A percentile compares a stretch with the other conserved stretches of the same genome.
These are phyloP conservation scores for Fistulinella prunicolor DNA, from an alignment of 768 basidiomycete species.

Conservation along the genomic window DNA sequence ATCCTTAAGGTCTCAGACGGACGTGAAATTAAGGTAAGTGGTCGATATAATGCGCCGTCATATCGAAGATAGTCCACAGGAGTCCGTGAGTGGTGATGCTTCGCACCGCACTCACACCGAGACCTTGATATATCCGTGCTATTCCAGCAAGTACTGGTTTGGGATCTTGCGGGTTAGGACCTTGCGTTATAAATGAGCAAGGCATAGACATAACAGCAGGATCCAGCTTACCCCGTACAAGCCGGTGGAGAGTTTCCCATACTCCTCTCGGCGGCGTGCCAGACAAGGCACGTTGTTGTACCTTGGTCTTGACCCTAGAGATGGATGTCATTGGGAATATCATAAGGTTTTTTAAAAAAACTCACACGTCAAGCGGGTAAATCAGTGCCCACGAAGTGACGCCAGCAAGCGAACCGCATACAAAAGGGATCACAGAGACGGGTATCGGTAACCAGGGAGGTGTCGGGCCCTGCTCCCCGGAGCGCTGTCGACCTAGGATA, in stretches of 20 bases:
- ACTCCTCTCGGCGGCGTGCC: constrained; percentile 71
- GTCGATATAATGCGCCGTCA: constrained; percentile 73
- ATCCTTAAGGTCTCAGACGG: constrained; percentile 2
- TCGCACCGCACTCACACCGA: constrained; percentile 89
- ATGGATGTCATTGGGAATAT: constrained; percentile 5
- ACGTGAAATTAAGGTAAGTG: constrained; percentile 38
- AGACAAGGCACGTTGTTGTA: constrained; percentile 89
- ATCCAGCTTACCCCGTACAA: constrained; percentile 66
- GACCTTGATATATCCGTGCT: constrained; percentile 84
- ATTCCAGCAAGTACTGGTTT: constrained; percentile 76
- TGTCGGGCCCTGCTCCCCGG: constrained; percentile 76
- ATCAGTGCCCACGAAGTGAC: constrained; percentile 89
- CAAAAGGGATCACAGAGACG: constrained; percentile 77
- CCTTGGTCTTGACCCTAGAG: constrained; percentile 83
- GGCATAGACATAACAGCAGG: not conserved
- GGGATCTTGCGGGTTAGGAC: constrained; percentile 76
- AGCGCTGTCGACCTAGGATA: constrained; percentile 71
- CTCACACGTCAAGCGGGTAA: constrained; percentile 92
- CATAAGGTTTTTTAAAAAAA: constrained; percentile 1
- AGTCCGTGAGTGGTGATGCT: constrained; percentile 93
- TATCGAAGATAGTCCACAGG: constrained; percentile 91
- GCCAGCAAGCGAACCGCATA: constrained; percentile 88
- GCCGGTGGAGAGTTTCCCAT: constrained; percentile 68
- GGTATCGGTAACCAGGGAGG: constrained; percentile 88
- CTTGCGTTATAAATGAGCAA: constrained; percentile 34